phyloP scores from a whole-genome alignment of 495 filamentous ascomycete genomes.

The Friedmanniomyces simplex region DNA sequence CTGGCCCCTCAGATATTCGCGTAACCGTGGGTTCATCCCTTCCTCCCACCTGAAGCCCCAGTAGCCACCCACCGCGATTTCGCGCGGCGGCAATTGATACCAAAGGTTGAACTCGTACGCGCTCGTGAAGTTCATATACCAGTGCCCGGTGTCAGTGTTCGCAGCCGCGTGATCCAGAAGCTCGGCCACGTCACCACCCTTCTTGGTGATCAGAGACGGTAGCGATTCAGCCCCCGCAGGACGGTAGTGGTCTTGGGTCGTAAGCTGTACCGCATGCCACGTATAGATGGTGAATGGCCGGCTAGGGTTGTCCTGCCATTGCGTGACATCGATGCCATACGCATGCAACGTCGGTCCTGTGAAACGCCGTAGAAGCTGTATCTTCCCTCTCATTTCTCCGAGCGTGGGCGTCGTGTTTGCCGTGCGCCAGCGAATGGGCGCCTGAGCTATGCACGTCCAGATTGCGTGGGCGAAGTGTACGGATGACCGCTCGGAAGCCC shows the following conservation, averaged over 20 bases:
- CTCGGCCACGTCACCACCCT: conserved; percentile 13
- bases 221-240: conserved; percentile 2
- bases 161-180: conserved; percentile 6
- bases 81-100: conserved; percentile 15
- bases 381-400: conserved; percentile 16
- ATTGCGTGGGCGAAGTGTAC: conserved; percentile 14
- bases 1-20: background rate
- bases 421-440: conserved; percentile 13
- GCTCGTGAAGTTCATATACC: conserved; percentile 21
- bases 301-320: conserved; percentile 17
- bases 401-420: conserved; percentile 14
- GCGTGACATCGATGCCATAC: conserved; percentile 18
- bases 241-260: conserved; percentile 21
- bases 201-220: conserved; percentile 9
- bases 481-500: conserved; percentile 6
- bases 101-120: conserved; percentile 19
- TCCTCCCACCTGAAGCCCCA: conserved; percentile 13
- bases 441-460: background rate
- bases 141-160: conserved; percentile 5
- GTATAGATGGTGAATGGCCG: conserved; percentile 18
- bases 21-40: conserved; percentile 16
- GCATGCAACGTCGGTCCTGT: conserved; percentile 2
- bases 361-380: conserved; percentile 20
- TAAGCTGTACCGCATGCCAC: conserved; percentile 6
- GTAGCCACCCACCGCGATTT: conserved; percentile 17